Base-by-base conservation (phyloP, 306 rosid species). In the Alnus rubra region DNA sequence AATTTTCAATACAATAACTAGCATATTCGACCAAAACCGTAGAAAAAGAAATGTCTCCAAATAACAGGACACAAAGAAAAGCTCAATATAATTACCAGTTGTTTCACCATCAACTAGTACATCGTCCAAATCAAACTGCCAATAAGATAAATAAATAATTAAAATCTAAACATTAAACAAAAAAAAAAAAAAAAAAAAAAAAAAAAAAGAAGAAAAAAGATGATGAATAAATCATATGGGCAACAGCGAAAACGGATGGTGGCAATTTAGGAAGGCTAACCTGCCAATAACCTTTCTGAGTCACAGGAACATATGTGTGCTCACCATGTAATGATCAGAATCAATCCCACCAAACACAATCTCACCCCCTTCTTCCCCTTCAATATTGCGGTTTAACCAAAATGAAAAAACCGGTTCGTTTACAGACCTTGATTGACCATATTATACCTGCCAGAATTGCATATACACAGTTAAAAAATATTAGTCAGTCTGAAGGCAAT, bases 201-300 rank as follows among this genome's bases (percentile, higher is more conserved):
- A 37, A 23, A 23, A 23, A 23, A 0, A 23, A 23, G 28, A 23
- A 23, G 28, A 23, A 23, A 23, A 0, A 23, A 23, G 49, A 49
- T 42, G 51, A 44, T 19, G 45, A 5, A 45, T n/a, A 55, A 13
- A 72, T 11, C 65, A 80, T 23, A 23, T 39, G 60, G 55, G 14
- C 31, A 11, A 69, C 58, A 9, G 7, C 16, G 1, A 10, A 42
- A 65, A 73, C 28, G 47, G 76, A 73, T 3, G 60, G 30, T 31
- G 18, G 62, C 1, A 48, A 50, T 50, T 76, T 80, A 50, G 55
- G 44, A 31, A 45, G 73, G 76, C 33, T 62, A 69, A 84, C 83
- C 83, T 81, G 88, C 88, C 85, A 84, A 62, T 81, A 81, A 44
- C 88, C 88, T 78, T 81, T 84, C 49, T 53, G 85, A 48, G 85